Evolutionary conservation across 768 basidiomycete genomes (phyloP).

Genomic region (Trametes elegans): DNA sequence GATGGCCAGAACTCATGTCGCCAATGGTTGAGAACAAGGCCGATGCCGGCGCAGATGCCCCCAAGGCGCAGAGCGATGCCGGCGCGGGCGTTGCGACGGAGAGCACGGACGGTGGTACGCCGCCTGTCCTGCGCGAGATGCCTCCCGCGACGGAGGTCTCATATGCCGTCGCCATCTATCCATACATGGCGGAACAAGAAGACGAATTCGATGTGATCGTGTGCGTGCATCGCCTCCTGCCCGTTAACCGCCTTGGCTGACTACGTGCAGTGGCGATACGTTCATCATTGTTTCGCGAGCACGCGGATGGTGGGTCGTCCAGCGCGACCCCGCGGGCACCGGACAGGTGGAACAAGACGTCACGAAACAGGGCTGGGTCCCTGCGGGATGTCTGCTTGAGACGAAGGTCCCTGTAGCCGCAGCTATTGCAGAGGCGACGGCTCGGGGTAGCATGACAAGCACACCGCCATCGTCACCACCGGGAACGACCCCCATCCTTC

Average conservation of each 20-base stretch:
- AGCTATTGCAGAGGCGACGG: conserved; percentile 80
- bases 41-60: conserved; percentile 31
- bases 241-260: background rate
- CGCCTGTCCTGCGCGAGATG: conserved; percentile 29
- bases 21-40: conserved; percentile 49
- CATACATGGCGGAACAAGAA: conserved; percentile 97
- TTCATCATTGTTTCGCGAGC: conserved; percentile 91
- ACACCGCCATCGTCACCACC: conserved; percentile 34
- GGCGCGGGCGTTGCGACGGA: conserved; percentile 23
- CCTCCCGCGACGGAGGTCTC: conserved; percentile 56
- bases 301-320: conserved; percentile 99
- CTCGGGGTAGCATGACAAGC: conserved; percentile 44
- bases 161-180: conserved; percentile 97
- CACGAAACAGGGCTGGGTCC: conserved; percentile 93
- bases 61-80: conserved; percentile 33
- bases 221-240: conserved; percentile 38
- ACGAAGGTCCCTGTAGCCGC: conserved; percentile 88
- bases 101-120: conserved; percentile 30
- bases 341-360: conserved; percentile 76
- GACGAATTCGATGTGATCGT: conserved; percentile 98
- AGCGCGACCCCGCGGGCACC: conserved; percentile 85
- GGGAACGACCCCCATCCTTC: conserved; percentile 77
- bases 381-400: conserved; percentile 94
- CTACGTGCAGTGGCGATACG: conserved; percentile 70
- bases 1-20: conserved; percentile 75